Evolutionary conservation across 208 protist genomes (phyloP).

Genomic region (Wallacemonas rigidus): DNA sequence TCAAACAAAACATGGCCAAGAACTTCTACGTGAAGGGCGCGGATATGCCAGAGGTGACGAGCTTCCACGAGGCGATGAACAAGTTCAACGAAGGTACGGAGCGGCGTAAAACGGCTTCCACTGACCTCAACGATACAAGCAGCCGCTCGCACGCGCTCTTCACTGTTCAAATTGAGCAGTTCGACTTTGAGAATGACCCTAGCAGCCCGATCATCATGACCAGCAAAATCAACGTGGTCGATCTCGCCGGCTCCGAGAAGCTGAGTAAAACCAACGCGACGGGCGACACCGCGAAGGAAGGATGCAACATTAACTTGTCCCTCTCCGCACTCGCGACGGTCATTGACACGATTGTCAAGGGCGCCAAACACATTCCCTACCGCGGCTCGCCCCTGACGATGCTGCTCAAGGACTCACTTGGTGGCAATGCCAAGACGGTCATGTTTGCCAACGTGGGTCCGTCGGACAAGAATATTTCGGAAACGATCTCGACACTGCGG

Average conservation of each 20-base stretch:
- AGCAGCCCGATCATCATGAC: conserved; percentile 81
- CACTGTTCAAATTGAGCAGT: conserved; percentile 86
- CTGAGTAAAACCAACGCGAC: conserved; percentile 93
- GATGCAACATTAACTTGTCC: conserved; percentile 94
- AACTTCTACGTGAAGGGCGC: conserved; percentile 93
- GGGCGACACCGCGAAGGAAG: conserved; percentile 93
- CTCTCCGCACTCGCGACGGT: conserved; percentile 91
- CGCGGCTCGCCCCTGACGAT: conserved; percentile 91
- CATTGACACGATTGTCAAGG: conserved; percentile 92
- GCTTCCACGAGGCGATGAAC: conserved; percentile 80
- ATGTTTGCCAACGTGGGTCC: conserved; percentile 92
- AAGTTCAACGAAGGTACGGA: conserved; percentile 90
- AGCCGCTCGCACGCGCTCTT: conserved; percentile 93
- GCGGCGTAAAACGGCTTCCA: conserved; percentile 88
- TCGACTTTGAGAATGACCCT: conserved; percentile 88
- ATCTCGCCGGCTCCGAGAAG: conserved; percentile 95
- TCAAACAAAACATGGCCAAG: conserved; percentile 91
- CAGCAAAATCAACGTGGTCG: conserved; percentile 94
- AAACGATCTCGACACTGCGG: conserved; percentile 90
- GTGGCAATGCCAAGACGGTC: conserved; percentile 91
- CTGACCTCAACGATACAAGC: conserved; percentile 90
- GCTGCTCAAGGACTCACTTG: conserved; percentile 93
- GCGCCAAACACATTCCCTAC: conserved; percentile 90
- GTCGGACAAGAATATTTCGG: conserved; percentile 83
- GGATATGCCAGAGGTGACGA: conserved; percentile 89